A percentile compares a stretch with the other conserved stretches of the same genome.
phyloP scores from a whole-genome alignment of 2,329 filamentous ascomycete species.

The Ophiobolus disseminans region DNA sequence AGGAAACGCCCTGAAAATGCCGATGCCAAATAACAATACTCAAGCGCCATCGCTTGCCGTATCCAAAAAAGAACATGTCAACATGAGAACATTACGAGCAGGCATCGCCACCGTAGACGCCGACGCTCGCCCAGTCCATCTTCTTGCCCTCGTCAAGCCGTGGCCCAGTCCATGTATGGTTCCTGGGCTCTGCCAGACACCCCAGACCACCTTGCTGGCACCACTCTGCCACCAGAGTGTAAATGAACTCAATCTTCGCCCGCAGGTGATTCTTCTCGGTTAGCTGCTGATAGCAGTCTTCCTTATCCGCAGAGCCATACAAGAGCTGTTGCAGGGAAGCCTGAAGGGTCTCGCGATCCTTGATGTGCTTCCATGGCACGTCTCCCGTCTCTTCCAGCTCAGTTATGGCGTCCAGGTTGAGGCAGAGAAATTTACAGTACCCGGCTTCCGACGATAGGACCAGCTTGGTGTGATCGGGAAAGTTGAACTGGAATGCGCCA shows the following conservation, averaged over 20 bases:
- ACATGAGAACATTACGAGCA: slow-evolving; percentile 32
- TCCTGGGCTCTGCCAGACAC: slow-evolving; percentile 44
- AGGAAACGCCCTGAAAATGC: slow-evolving; percentile 42
- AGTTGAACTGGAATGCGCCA: slow-evolving; percentile 85
- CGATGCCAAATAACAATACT: slow-evolving; percentile 34
- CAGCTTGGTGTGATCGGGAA: slow-evolving; percentile 86
- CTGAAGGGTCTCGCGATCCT: slow-evolving; percentile 72
- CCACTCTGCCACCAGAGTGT: slow-evolving; percentile 74
- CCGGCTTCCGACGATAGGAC: slow-evolving; percentile 77
- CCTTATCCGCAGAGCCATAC: slow-evolving; percentile 61
- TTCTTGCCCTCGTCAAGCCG: slow-evolving; percentile 53
- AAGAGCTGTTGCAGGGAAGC: slow-evolving; percentile 77
- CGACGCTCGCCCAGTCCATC: slow-evolving; percentile 58
- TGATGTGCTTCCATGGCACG: slow-evolving; percentile 70
- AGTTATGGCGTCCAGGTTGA: slow-evolving; percentile 73
- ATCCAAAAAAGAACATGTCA: slow-evolving; percentile 18
- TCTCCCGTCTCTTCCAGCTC: slow-evolving; percentile 68
- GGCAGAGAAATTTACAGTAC: slow-evolving; percentile 79
- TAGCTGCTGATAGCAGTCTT: slow-evolving; percentile 61
- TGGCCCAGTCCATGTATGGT: slow-evolving; percentile 53
- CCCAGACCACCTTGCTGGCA: slow-evolving; percentile 72
- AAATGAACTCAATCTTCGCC: slow-evolving; percentile 76
- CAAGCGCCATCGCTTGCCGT: slow-evolving; percentile 39
- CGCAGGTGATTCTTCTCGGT: slow-evolving; percentile 75
- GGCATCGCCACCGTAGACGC: slow-evolving; percentile 56